Evolutionary conservation across 2,329 filamentous ascomycete genomes (phyloP).

Genomic region (Raffaelea albimanens): DNA sequence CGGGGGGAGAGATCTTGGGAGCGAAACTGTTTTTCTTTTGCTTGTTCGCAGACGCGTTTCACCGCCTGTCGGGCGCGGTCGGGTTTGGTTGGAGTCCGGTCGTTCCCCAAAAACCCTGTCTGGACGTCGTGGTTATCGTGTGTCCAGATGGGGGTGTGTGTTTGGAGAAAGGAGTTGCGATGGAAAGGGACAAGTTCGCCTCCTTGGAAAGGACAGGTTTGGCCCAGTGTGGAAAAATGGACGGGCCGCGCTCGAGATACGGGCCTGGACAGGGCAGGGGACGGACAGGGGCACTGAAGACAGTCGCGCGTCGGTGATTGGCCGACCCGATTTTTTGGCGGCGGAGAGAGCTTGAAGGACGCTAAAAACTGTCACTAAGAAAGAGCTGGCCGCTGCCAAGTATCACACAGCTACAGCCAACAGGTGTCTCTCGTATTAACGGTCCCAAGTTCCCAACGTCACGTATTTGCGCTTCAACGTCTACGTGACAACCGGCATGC

Average conservation of each 20-base stretch:
- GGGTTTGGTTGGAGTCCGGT: too few species aligned
- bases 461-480: not conserved
- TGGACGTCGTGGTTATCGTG: not conserved
- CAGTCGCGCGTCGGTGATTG: not conserved
- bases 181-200: not conserved
- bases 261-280: not conserved
- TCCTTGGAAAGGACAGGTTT: constrained; percentile 1
- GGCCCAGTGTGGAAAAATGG: constrained; percentile 2
- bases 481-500: not conserved
- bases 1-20: not conserved
- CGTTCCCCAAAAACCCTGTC: too few species aligned
- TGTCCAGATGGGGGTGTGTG: not conserved
- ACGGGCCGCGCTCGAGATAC: not conserved
- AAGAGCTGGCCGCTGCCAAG: too few species aligned
- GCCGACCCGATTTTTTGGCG: not conserved
- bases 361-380: too few species aligned
- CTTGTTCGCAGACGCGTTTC: too few species aligned
- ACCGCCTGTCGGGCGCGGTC: too few species aligned
- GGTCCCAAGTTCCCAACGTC: too few species aligned
- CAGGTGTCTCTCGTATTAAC: too few species aligned
- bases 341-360: too few species aligned
- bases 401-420: too few species aligned
- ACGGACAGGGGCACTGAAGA: too few species aligned
- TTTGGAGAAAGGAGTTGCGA: not conserved
- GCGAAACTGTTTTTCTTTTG: not conserved